These are phyloP conservation scores for Populus simonii DNA, from an alignment of 345 rosid species.

Conservation along the genomic window DNA sequence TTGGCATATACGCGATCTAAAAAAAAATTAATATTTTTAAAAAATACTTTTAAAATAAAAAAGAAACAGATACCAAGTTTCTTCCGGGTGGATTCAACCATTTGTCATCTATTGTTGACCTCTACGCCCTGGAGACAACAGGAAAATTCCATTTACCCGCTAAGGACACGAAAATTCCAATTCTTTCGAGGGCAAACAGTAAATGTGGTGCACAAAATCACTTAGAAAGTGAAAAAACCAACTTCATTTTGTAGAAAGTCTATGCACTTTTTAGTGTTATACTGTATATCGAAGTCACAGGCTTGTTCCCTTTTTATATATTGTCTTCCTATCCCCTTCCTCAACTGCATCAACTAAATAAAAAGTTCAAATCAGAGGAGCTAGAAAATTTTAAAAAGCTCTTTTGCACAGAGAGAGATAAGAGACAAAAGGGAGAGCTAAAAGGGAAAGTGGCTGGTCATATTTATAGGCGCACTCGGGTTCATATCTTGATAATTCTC, in stretches of 20 bases:
- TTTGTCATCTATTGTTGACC: conserved; percentile 43
- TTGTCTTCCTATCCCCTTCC: neutral
- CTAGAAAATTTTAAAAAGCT: neutral
- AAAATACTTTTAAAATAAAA: no score
- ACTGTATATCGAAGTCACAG: neutral
- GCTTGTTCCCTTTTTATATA: neutral
- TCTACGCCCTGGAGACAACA: neutral
- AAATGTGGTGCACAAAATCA: conserved; percentile 12
- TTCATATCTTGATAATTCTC: conserved; percentile 15
- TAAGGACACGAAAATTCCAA: conserved; percentile 8
- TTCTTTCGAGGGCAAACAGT: conserved; percentile 30
- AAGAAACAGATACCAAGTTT: no score
- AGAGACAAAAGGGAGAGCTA: neutral
- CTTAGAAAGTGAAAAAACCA: neutral
- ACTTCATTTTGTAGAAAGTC: neutral
- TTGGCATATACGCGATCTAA: no score
- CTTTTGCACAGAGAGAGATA: neutral
- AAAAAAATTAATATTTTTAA: no score
- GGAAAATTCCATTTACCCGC: conserved; percentile 25
- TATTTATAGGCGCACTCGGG: conserved; percentile 16
- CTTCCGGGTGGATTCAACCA: neutral
- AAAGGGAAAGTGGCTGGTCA: conserved; percentile 26
- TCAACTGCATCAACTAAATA: neutral
- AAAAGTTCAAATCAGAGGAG: neutral
- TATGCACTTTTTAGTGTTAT: neutral